Base-by-base conservation (phyloP, 208 protist genomes). In the Spongospora subterranea region DNA sequence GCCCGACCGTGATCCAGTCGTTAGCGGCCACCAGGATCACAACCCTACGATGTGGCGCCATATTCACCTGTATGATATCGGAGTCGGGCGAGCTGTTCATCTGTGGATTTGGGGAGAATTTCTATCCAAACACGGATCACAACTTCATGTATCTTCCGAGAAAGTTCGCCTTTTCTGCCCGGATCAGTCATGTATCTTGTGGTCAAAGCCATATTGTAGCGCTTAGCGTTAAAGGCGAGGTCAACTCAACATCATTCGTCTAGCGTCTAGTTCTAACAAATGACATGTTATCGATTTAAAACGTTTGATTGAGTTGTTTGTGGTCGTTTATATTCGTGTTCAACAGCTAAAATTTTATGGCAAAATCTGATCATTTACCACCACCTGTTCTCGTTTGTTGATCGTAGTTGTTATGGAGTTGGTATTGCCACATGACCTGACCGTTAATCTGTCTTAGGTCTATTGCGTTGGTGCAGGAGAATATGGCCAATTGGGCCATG, bases 121-220 rank as follows among this genome's bases (percentile, higher is more conserved):
- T 92, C 53, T 90, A 92, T 41, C 89, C 17, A 32, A 90, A 91
- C 41, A 90, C n/a, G n/a, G 50, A 65, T 38, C 45, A 88, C 20
- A 92, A 92, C n/a, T 91, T 92, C 66, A 90, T 92, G 82, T 92
- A 92, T 41, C 46, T 90, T 77, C 90, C 90, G 29, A n/a, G 39
- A 13, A 41, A 90, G 53, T 54, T 92, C n/a, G n/a, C 24, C 41
- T 91, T 91, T 41, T 71, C 88, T 13, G 17, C 54, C 6, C 88
- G 54, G 13, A 89, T 89, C 6, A 65, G 13, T 39, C 29, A 45
- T 20, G 88, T 89, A 32, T 60, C 50, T 32, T 89, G 88, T 45
- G 88, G 88, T 6, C 88, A 89, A 39, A 76, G 50, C 54, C 88
- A 89, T n/a, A 89, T 89, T 45, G 88, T 89, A 6, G 88, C 88